These are phyloP conservation scores for Anisodus acutangulus DNA, from an alignment of 257 asterid species.

Conservation along the genomic window DNA sequence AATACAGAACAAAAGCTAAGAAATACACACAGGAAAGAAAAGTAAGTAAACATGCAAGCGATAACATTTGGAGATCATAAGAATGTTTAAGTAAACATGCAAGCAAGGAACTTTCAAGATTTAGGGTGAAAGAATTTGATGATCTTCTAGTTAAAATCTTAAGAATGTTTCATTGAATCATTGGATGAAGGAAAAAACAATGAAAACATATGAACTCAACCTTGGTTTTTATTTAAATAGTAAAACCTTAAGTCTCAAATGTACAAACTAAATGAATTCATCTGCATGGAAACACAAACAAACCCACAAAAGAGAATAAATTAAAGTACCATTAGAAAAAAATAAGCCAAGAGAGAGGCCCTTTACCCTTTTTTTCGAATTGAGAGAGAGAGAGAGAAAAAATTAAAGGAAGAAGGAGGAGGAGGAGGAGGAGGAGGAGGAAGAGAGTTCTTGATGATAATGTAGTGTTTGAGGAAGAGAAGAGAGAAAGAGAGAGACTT, in stretches of 20 bases:
- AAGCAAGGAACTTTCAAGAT: background rate
- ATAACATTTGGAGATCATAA: too few relatives aligned
- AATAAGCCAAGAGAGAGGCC: background rate
- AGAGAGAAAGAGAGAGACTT: constrained; percentile 23
- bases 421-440: background rate
- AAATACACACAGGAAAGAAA: background rate
- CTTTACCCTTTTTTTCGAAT: background rate
- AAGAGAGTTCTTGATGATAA: constrained; percentile 30
- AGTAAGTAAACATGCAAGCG: background rate
- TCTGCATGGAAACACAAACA: constrained; percentile 10
- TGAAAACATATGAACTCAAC: background rate
- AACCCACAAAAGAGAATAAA: background rate
- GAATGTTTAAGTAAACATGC: background rate
- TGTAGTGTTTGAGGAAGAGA: background rate
- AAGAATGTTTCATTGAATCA: background rate
- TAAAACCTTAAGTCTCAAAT: background rate
- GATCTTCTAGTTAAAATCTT: background rate
- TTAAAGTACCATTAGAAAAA: background rate
- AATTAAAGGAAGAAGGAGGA: constrained; percentile 29
- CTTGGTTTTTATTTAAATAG: background rate
- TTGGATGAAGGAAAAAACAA: background rate
- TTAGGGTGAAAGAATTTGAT: background rate
- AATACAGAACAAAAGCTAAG: background rate
- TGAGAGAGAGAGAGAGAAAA: constrained; percentile 29
- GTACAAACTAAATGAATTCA: constrained; percentile 1